Evolutionary conservation across 1,139 yeast genomes (phyloP), one percentile per base, ranked within the genome.

Genomic region (Blastobotrys serpentis): DNA sequence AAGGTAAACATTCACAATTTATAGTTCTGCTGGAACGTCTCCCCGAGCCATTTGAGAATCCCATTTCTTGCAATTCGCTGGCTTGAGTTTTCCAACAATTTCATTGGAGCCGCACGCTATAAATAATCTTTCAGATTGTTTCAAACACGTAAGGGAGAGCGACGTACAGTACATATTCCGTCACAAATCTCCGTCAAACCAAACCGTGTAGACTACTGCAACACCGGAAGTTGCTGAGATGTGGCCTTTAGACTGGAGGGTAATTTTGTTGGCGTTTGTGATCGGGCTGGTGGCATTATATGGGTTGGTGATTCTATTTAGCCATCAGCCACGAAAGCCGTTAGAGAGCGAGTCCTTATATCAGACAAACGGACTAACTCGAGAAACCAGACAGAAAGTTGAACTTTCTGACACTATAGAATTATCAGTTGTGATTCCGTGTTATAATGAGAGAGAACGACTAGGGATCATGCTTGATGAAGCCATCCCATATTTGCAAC

Each of bases 351-450:
- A 86, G 63, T 66, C 74, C 48, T 63, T 63, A 44, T 86, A 79
- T 62, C 61, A 56, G 30, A 68, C 81, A 3, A 65, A 68, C 51
- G 58, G 40, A 3, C n/a, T 66, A 36, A 57, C 63, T 29, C 49
- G 58, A 43, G 53, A 53, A n/a, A 56, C 30, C 36, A 57, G 46
- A 49, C 62, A 55, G 43, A 55, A 56, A 8, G 56, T 29, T 30
- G 56, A 45, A 48, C 60, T 53, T 43, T 45, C 30, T 16, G 51
- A 43, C n/a, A 44, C 56, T 2, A 49, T 58, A 19, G 56, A 55
- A 29, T 44, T 90, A 43, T 81, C 94, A 33, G 83, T 92, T 25
- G 88, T 94, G 11, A 78, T 92, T 14, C 98, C 98, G 7, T 89
- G 97, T 63, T 92, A 78, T 64, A 92, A 92, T 64, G 98, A 92